These are phyloP conservation scores for Hericium alpestre DNA, from an alignment of 768 basidiomycete genomes.

Conservation along the genomic window DNA sequence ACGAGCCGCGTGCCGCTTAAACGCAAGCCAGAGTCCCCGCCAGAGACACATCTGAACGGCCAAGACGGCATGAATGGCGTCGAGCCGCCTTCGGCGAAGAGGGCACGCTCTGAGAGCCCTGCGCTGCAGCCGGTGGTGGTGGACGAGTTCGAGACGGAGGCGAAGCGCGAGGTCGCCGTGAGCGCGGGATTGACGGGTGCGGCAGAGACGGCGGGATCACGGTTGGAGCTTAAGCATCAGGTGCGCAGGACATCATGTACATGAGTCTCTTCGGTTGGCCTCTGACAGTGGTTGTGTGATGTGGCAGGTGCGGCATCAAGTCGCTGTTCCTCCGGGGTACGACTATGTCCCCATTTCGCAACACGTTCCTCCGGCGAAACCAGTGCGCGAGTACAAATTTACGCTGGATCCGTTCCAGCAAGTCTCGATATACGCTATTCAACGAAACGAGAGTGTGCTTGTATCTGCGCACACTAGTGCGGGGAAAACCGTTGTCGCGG, in stretches of 20 bases:
- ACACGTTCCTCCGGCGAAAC: slow-evolving; percentile 85
- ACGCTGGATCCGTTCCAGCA: slow-evolving; percentile 94
- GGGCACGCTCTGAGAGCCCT: slow-evolving; percentile 29
- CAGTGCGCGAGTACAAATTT: slow-evolving; percentile 90
- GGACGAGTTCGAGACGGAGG: slow-evolving; percentile 92
- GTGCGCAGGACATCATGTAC: slow-evolving; percentile 25
- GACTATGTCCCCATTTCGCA: slow-evolving; percentile 83
- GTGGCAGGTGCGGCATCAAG: slow-evolving; percentile 82
- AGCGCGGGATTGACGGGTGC: slow-evolving; percentile 77
- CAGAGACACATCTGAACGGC: neutral
- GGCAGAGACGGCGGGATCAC: slow-evolving; percentile 50
- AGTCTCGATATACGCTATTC: slow-evolving; percentile 90
- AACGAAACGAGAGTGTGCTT: slow-evolving; percentile 93
- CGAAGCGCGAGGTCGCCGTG: slow-evolving; percentile 82
- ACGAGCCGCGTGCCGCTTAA: slow-evolving; percentile 2
- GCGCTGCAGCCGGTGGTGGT: slow-evolving; percentile 69
- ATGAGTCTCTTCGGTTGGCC: neutral
- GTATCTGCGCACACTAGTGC: slow-evolving; percentile 99
- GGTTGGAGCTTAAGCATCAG: slow-evolving; percentile 75
- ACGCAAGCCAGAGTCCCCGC: neutral
- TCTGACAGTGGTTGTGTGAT: neutral
- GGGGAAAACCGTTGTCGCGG: slow-evolving; percentile 98
- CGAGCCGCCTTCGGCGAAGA: slow-evolving; percentile 34
- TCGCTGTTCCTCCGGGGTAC: slow-evolving; percentile 88
- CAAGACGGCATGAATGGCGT: neutral